Base-by-base conservation (phyloP, 2,329 filamentous ascomycete species). In the Trichoderma sp. region DNA sequence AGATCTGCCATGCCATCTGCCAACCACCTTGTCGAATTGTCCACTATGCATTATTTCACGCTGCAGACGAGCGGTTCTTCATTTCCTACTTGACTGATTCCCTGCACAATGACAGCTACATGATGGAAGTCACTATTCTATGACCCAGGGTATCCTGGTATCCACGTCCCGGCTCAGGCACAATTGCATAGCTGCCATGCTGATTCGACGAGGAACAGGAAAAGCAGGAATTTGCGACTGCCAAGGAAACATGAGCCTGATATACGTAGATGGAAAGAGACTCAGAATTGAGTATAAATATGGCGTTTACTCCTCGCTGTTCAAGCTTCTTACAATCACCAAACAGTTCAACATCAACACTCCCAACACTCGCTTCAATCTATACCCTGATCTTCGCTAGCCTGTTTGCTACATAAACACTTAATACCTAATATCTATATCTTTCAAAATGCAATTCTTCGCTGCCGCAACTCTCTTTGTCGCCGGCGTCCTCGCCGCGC, bases 391-490 rank as follows among this genome's bases (percentile, higher is more conserved):
- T 43, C 8, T 24, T 11, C n/a, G 21, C n/a, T 35, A 62, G 35
- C 27, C 27, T 21, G 52, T 61, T 11, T 53, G 40, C 19, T n/a
- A 13, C n/a, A 37, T 7, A 58, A 37, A 5, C 1, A 31, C 31
- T 11, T 35, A 35, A 35, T 35, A 35, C 4, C 33, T 35, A 35
- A 35, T 14, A 35, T 4, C 11, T 16, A 21, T 19, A 40, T 21
- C 29, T 2, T 57, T 62, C 68, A 73, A 65, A 27, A 73, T 73
- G 72, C 68, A 71, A 68, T 71, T 71, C 64, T 55, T 72, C 57
- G 57, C 60, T 13, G 67, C 60, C 29, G 67, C 71, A 21, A 47
- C 71, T 27, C 56, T 73, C 47, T 70, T 73, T 27, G 40, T 73
- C 33, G 71, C 59, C 35, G 61, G 70, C 43, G 63, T 68, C 21